Base-by-base conservation (phyloP, 495 filamentous ascomycete genomes). In the Neurospora sp. region DNA sequence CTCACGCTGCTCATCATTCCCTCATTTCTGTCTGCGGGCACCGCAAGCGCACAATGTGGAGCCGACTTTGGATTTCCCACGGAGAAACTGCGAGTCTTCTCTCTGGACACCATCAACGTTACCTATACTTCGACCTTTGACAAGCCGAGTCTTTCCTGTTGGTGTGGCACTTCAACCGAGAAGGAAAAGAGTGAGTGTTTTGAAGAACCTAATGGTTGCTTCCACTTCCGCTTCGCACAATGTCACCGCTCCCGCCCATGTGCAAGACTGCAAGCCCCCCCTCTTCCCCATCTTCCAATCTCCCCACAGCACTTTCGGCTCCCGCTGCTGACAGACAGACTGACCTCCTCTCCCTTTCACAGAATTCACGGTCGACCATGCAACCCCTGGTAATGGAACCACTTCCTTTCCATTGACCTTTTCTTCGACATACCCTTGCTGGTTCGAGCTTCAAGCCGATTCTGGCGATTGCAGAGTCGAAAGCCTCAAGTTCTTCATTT, bases 101-200 rank as follows among this genome's bases (percentile, higher is more conserved):
- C 68, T 70, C 61, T 70, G 38, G 77, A 81, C 68, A 74, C 75
- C 69, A 48, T 80, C 74, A 75, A 74, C 75, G 70, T 79, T 74
- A 77, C 75, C 5, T 80, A 79, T 68, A 68, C 27, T 40, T 80
- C 79, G 17, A 68, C 20, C 44, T 71, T 78, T 45, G n/a, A 74
- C 20, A 72, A 75, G 41, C 78, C 78, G 3, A 70, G 68, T 2
- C 74, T 80, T 12, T 73, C 73, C 37, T 78, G 74, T 31, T 76
- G 72, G 75, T 81, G 79, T 70, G 77, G 76, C 40, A 65, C 37
- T 68, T 41, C 35, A 17, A 48, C 45, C 41, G 22, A 61, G 53
- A 38, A 42, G 42, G 35, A 68, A 40, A 40, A 71, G 35, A 71
- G 69, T 73, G 41, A 48, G 39, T 74, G 35, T 37, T 40, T 44